Conservation (phyloP, 139 green algal genomes). For the Tetradesmus obliquus region DNA sequence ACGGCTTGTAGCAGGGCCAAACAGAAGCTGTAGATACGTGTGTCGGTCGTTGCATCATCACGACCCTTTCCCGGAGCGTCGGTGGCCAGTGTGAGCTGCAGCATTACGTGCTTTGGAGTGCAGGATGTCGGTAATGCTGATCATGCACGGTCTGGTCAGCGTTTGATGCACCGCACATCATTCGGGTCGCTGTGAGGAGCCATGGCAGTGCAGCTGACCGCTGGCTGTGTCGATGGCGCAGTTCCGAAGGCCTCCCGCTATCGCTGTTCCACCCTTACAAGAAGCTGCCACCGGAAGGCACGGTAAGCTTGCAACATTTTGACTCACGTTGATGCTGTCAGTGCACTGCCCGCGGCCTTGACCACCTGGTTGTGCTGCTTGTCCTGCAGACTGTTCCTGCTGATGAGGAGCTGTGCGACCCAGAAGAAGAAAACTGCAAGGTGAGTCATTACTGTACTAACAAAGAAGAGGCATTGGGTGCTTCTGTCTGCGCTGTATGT, state of each 20-base stretch:
- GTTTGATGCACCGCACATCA: not conserved
- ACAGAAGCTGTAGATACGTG: not conserved
- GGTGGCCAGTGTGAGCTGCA: not conserved
- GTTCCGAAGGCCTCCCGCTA: constrained; percentile 37
- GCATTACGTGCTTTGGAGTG: not conserved
- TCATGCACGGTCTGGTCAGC: not conserved
- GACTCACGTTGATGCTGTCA: not conserved
- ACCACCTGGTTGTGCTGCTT: not conserved
- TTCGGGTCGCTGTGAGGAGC: not conserved
- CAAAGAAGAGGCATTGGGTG: no score
- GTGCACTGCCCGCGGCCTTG: not conserved
- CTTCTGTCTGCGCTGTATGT: no score
- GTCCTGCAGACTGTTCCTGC: constrained; percentile 35
- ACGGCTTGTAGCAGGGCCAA: not conserved
- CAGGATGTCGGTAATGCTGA: not conserved
- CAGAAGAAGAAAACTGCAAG: constrained; percentile 40
- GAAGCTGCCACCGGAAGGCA: constrained; percentile 36
- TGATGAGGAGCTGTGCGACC: constrained; percentile 43
- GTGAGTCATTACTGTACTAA: not conserved
- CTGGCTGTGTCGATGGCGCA: not conserved
- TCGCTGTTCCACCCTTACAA: constrained; percentile 46
- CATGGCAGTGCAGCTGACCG: not conserved
- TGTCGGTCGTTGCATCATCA: not conserved
- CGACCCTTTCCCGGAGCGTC: not conserved
- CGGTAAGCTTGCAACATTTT: constrained; percentile 9